Evolutionary conservation across 495 filamentous ascomycete species (phyloP), one percentile per base, ranked within the genome.

Genomic region (Xylaria longipes): DNA sequence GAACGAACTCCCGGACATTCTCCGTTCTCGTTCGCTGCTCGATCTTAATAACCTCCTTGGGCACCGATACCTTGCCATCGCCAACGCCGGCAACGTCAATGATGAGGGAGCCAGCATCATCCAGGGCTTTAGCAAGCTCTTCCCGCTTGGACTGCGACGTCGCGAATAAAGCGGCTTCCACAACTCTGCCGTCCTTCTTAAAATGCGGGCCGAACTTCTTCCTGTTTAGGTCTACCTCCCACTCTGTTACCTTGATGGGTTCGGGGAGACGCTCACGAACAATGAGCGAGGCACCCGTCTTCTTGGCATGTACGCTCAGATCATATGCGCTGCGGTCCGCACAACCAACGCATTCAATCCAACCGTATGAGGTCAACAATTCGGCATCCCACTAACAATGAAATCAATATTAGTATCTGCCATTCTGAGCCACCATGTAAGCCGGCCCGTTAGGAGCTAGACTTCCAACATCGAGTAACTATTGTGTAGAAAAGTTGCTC

Each of bases 291-390:
- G 84, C 82, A 14, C 89, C 89, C 37, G 90, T 91, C 72, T 84
- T 86, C 81, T 89, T 89, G 45, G 85, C 82, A 69, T 92, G 90
- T 0, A 92, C 90, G 7, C 84, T 84, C 46, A 92, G 76, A 76
- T 92, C 90, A 69, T 91, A 92, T 20, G 90, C 90, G 71, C 86
- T 89, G 39, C 90, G 82, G 73, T 92, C 90, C 4, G 90, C 90
- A 78, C 90, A 92, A 48, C 90, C 90, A 68, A 91, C 89, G 75
- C 89, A 91, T 78, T 92, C 90, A 66, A 91, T 86, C 90, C 90
- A 92, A 68, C 90, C 90, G 76, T 91, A 91, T 60, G 83, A 88
- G 27, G 88, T 92, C 25, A 86, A 73, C 14, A 91, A 80, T 68
- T 92, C 90, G 17, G 89, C 90, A 78, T 92, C 90, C 89, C 89